phyloP scores from a whole-genome alignment of 1,139 yeast species.

The Scheffersomyces cryptocercus region DNA sequence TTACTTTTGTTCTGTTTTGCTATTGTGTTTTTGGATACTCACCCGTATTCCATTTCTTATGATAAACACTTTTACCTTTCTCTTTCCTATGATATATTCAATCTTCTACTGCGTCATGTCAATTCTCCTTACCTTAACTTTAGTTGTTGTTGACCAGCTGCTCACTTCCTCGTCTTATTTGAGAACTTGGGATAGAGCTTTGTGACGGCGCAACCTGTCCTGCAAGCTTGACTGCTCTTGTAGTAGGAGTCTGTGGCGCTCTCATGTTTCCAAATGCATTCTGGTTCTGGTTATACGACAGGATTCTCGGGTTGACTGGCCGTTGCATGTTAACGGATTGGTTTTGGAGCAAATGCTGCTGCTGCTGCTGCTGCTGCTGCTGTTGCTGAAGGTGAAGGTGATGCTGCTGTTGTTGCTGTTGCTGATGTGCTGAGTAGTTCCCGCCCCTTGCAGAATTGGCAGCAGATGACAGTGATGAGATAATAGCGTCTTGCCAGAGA shows the following conservation, averaged over 20 bases:
- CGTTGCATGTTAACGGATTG: conserved; percentile 13
- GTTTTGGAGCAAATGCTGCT: conserved; percentile 11
- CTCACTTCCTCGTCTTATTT: conserved; percentile 2
- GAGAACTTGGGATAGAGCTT: conserved; percentile 1
- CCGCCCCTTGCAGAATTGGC: conserved; percentile 1
- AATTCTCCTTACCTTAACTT: not conserved
- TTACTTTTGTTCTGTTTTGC: too few relatives aligned
- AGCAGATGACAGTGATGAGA: conserved; percentile 8
- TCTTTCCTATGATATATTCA: too few relatives aligned
- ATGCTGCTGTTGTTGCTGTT: not conserved
- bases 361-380: not conserved
- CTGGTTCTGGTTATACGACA: conserved; percentile 25
- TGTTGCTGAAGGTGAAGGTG: conserved; percentile 3
- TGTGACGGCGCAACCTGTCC: conserved; percentile 14
- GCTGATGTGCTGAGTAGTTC: too few relatives aligned
- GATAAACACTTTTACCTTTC: too few relatives aligned
- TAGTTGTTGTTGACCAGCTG: conserved; percentile 9
- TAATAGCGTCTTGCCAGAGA: conserved; percentile 45
- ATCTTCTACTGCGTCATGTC: too few relatives aligned
- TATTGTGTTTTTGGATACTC: too few relatives aligned
- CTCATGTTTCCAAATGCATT: conserved; percentile 12
- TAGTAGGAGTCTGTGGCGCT: conserved; percentile 33
- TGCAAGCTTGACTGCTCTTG: conserved; percentile 41
- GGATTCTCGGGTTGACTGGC: conserved; percentile 27
- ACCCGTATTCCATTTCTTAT: too few relatives aligned